These are phyloP conservation scores for Lactifluus rugatus DNA, from an alignment of 768 basidiomycete genomes.

Conservation along the genomic window DNA sequence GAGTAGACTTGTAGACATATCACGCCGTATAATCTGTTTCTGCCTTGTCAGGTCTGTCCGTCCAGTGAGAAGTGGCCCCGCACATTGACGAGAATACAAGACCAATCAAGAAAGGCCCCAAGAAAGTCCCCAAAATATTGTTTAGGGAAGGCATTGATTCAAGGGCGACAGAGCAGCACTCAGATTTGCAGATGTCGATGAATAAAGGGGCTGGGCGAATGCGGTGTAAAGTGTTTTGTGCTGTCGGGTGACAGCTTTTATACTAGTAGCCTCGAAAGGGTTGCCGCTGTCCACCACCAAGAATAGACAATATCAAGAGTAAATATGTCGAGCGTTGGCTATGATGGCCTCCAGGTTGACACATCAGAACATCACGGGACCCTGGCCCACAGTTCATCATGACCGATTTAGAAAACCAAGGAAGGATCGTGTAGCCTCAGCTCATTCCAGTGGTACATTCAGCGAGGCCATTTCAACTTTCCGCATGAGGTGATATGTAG, in stretches of 20 bases:
- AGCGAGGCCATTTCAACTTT: too few species aligned
- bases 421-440: too few species aligned
- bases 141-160: neutral
- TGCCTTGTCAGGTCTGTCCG: neutral
- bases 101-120: neutral
- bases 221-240: neutral
- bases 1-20: neutral
- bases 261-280: neutral
- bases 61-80: neutral
- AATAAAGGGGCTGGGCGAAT: neutral
- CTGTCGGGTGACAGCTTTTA: neutral
- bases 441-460: too few species aligned
- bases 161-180: too few species aligned
- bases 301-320: too few species aligned
- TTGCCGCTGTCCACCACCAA: too few species aligned
- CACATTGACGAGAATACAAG: constrained; percentile 3
- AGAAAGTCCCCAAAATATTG: neutral
- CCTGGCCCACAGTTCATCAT: too few species aligned
- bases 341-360: too few species aligned
- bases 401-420: too few species aligned
- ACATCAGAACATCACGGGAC: too few species aligned
- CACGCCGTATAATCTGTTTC: neutral
- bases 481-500: too few species aligned
- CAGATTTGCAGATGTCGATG: neutral
- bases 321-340: too few species aligned